A percentile compares a stretch with the other conserved stretches of the same genome.
These are phyloP conservation scores for Candida gigantensis DNA, from an alignment of 1,139 yeast species.

Conservation along the genomic window DNA sequence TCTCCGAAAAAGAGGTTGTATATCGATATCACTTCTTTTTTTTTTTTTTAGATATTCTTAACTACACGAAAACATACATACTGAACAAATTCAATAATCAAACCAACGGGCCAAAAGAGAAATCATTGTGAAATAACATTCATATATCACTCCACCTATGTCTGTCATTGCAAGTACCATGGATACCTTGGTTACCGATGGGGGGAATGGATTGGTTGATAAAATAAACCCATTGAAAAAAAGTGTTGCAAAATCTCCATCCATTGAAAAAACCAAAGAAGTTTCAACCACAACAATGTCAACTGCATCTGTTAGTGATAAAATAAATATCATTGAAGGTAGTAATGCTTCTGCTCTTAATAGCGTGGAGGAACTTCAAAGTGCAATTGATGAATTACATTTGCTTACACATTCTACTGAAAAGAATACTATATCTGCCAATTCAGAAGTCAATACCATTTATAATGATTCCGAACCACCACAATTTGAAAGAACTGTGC, in stretches of 20 bases:
- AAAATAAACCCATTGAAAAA: neutral
- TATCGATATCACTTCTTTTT: too few species aligned
- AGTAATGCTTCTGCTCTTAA: neutral
- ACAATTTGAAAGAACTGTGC: constrained; percentile 12
- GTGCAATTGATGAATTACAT: constrained; percentile 4
- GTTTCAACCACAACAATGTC: neutral
- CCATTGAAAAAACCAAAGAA: neutral
- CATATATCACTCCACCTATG: too few species aligned
- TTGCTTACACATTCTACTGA: neutral
- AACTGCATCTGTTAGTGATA: neutral
- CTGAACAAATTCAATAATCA: too few species aligned
- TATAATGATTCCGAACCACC: constrained; percentile 5
- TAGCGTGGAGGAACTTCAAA: constrained; percentile 2
- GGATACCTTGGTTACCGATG: neutral
- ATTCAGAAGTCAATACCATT: constrained; percentile 3
- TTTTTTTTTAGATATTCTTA: too few species aligned
- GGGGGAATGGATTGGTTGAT: neutral
- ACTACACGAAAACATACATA: too few species aligned
- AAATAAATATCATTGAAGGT: neutral
- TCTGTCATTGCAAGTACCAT: neutral
- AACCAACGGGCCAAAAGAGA: too few species aligned
- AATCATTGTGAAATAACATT: too few species aligned
- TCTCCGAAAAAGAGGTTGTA: too few species aligned
- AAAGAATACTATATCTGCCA: neutral
- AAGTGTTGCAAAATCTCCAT: constrained; percentile 1